phyloP scores from a whole-genome alignment of 805 yeast genomes.

The Kodamaea restingae region DNA sequence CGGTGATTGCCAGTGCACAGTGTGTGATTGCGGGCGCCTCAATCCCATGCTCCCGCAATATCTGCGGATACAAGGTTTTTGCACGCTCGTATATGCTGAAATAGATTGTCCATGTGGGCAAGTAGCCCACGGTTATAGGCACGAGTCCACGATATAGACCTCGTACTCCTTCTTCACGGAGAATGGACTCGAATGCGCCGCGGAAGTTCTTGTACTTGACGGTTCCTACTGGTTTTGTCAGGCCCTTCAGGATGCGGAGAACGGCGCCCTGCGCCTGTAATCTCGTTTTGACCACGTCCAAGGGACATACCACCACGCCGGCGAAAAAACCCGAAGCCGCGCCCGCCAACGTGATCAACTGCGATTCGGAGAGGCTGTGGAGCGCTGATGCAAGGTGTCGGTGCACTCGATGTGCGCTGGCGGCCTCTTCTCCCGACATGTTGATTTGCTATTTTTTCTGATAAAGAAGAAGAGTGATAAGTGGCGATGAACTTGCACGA shows the following conservation, averaged over 20 bases:
- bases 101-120: slow-evolving; percentile 97
- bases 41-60: slow-evolving; percentile 25
- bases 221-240: slow-evolving; percentile 15
- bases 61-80: slow-evolving; percentile 51
- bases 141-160: slow-evolving; percentile 89
- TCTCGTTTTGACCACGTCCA: slow-evolving; percentile 93
- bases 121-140: slow-evolving; percentile 90
- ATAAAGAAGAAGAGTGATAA: too few species aligned
- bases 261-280: slow-evolving; percentile 83
- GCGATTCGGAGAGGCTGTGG: slow-evolving; percentile 15
- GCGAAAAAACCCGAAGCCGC: slow-evolving; percentile 92
- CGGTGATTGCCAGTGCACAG: slow-evolving; percentile 68
- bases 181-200: slow-evolving; percentile 63
- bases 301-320: slow-evolving; percentile 88
- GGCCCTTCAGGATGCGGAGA: slow-evolving; percentile 9
- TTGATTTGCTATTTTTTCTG: too few species aligned
- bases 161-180: slow-evolving; percentile 70
- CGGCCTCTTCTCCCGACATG: too few species aligned
- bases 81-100: slow-evolving; percentile 85
- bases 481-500: too few species aligned
- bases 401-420: too few species aligned
- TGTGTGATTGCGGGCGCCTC: slow-evolving; percentile 32
- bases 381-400: too few species aligned
- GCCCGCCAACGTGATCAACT: slow-evolving; percentile 79
- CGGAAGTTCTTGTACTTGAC: slow-evolving; percentile 50